Conservation (phyloP, 1,284 basidiomycete species). For the Fomitiporia mediterranea region DNA sequence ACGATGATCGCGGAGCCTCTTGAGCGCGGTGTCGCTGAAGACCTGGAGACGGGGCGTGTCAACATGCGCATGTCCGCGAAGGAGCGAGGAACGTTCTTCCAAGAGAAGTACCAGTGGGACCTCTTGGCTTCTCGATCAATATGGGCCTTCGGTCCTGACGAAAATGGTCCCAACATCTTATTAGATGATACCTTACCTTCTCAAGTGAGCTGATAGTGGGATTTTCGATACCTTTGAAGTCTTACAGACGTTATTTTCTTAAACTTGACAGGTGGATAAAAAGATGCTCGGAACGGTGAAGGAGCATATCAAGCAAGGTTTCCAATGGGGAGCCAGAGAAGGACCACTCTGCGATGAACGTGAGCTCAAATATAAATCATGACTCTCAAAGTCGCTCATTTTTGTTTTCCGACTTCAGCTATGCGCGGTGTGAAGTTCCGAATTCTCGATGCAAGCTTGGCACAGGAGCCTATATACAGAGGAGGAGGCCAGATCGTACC, state of each 20-base stretch:
- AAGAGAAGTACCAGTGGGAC: constrained; percentile 98
- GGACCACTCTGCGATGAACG: constrained; percentile 98
- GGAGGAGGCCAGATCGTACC: constrained; percentile 99
- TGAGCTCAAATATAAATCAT: constrained; percentile 43
- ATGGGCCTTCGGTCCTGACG: constrained; percentile 99
- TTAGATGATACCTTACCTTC: constrained; percentile 96
- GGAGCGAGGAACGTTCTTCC: constrained; percentile 90
- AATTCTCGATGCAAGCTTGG: constrained; percentile 85
- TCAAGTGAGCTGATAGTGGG: constrained; percentile 49
- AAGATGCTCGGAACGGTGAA: constrained; percentile 85
- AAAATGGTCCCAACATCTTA: constrained; percentile 89
- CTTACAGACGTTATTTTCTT: background rate
- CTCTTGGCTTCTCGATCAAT: constrained; percentile 94
- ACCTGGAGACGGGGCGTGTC: constrained; percentile 87
- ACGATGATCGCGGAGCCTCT: constrained; percentile 98
- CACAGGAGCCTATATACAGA: constrained; percentile 93
- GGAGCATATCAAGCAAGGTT: constrained; percentile 97
- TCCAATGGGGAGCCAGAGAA: constrained; percentile 98
- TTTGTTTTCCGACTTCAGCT: constrained; percentile 43
- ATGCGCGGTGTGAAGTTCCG: constrained; percentile 99
- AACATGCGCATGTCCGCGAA: constrained; percentile 92
- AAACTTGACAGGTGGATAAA: constrained; percentile 72
- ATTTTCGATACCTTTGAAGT: background rate
- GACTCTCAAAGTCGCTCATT: background rate
- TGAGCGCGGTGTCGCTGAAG: constrained; percentile 90